Base-by-base conservation (phyloP, 208 protist species). In the Leishmania turanica region DNA sequence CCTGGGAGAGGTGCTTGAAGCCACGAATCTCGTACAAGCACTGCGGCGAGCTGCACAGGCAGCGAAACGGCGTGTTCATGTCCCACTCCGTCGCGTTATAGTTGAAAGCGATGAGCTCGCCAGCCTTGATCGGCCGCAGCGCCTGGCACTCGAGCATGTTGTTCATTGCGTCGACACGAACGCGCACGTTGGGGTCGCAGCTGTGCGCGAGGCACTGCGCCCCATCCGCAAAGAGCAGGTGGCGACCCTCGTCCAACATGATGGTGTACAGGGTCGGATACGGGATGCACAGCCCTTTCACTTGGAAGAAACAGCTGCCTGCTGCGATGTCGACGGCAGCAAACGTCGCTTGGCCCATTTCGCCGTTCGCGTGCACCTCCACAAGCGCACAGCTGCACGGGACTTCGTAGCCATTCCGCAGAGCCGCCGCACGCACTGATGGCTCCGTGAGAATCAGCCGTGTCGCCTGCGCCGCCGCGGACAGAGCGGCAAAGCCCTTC, bases 1-100 rank as follows among this genome's bases (percentile, higher is more conserved):
- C 80, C 53, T 53, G 84, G 13, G 92, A 89, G 27, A 96, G 88
- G 85, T 94, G 89, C 80, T 93, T 95, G 84, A 93, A 97, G 73
- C 94, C 94, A 51, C 86, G 89, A 60, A 97, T 92, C 27, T 91
- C 84, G 70, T 90, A 89, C 54, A 90, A 83, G 71, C 94, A 97
- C n/a, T 82, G 62, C 11, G 81, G 62, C 40, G 87, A 71, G n/a
- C 84, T 75, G 82, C 94, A 97, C 19, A 91, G 78, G 79, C 94
- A 97, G 72, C 84, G 87, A 79, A 97, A 96, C 11, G 90, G 88
- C 62, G 85, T 79, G 84, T 74, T 85, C 87, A 97, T 90, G 64
- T 93, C 89, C 92, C 93, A 97, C 85, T 97, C 94, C 37, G 92
- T 95, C 9, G 94, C 87, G 82, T 91, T 90, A 81, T 96, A 97